Base-by-base conservation (phyloP, 1,284 basidiomycete genomes). In the Farysia itapuensis region DNA sequence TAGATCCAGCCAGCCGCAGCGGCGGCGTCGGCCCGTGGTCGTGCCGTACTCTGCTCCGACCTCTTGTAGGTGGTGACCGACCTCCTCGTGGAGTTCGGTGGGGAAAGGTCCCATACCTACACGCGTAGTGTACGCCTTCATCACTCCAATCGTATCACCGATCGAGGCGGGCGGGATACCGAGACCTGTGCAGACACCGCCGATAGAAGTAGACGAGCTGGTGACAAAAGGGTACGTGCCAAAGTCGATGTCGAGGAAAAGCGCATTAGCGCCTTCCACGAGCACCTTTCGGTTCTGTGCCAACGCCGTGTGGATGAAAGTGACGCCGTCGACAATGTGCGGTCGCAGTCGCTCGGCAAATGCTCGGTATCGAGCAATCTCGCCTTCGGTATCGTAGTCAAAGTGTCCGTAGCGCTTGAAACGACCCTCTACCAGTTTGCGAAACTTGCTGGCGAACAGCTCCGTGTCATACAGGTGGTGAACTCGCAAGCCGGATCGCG, bases 391-490 rank as follows among this genome's bases (percentile, higher is more conserved):
- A 78, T 98, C 94, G 75, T 97, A 98, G 77, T 97, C 94, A 70
- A 98, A 98, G 77, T 92, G 82, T 2, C 95, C 94, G 75, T 98
- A 98, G 37, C 94, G 88, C 81, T 98, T 98, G 82, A 95, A 95
- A 14, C 94, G 83, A 11, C 92, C 91, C 78, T 98, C 95, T 37
- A 98, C 94, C 52, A 97, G 82, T 78, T 85, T 93, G 71, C 95
- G 84, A 83, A 97, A 98, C 79, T 96, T 96, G 57, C 81, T 77
- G 5, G 90, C 87, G 78, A 98, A 98, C 4, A 83, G 84, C 22
- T 86, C 85, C 60, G 84, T 83, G 78, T 96, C 89, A 79, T 94
- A 97, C 37, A 98, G 82, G 79, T 98, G 94, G 79, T 98, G 94
- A 2, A 98, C 87, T 39, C 94, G 86, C 38, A 98, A 83, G 51